Evolutionary conservation across 1,284 basidiomycete species (phyloP), one percentile per base, ranked within the genome.

Genomic region (Leccinum variabile): DNA sequence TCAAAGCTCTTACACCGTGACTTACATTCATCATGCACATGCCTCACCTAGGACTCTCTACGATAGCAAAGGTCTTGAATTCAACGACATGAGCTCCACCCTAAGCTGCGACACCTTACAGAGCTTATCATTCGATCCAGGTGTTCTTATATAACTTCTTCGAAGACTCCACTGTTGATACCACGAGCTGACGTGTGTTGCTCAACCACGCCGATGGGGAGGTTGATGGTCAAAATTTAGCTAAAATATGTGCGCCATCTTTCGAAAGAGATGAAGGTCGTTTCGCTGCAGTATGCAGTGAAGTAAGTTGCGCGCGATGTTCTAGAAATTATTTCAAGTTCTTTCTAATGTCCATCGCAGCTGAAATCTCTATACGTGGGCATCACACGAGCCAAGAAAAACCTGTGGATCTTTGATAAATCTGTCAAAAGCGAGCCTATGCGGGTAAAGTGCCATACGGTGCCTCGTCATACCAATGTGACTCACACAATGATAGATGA

Each of bases 61-160:
- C 64, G 87, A 91, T 57, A 86, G 84, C 78, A 91, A 91, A 71
- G 89, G 90, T 1, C 75, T 90, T 0, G 89, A 90, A 69, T 90
- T 90, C 69, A 82, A 90, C 65, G 88, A 90, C 62, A 87, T 88
- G 64, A 62, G 80, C 9, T 22, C 5, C 13, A 14, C 4, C 28
- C 22, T 28, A 58, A n/a, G 3, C 1, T 8, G 22, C 5, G 2
- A 3, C 4, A 6, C 54, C 9, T 18, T 18, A 7, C 3, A 35
- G 10, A 37, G 37, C 33, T 68, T 11, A 72, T 46, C 1, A 3
- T 41, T 22, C 25, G 41, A 62, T 53, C 10, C 67, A 90, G 87
- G 89, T 91, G 2, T 75, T 91, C 1, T 69, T 91, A 1, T 90
- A 85, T 66, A 84, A 90, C 63, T 90, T 90, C 73, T 91, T 91